Conservation (phyloP, 192 early-diverging fungal species). For the Cladochytrium replicatum region DNA sequence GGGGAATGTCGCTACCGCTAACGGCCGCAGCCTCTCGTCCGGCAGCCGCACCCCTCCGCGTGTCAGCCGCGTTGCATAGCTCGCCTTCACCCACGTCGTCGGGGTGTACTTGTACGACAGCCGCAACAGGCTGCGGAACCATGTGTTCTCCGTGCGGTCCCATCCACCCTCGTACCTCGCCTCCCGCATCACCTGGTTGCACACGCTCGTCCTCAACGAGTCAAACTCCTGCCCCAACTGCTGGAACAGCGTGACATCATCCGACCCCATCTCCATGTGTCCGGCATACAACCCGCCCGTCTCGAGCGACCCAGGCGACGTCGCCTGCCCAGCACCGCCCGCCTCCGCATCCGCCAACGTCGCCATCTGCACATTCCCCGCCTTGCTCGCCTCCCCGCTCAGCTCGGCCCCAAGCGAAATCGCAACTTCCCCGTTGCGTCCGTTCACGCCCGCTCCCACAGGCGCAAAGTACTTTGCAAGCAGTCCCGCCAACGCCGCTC, state of each 20-base stretch:
- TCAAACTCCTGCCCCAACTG: conserved; percentile 25
- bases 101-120: conserved; percentile 14
- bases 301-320: too few species aligned
- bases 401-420: too few species aligned
- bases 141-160: conserved; percentile 17
- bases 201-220: conserved; percentile 10
- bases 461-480: conserved; percentile 19
- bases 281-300: too few species aligned
- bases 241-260: conserved; percentile 14
- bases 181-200: conserved; percentile 21
- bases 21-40: too few species aligned
- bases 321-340: too few species aligned
- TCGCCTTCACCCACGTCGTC: conserved; percentile 17
- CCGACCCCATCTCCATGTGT: too few species aligned
- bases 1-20: too few species aligned
- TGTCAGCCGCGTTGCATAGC: conserved; percentile 23
- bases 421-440: too few species aligned
- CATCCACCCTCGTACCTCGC: conserved; percentile 33
- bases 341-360: too few species aligned
- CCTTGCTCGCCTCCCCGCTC: too few species aligned
- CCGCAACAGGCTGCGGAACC: conserved; percentile 26
- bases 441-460: too few species aligned
- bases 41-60: conserved; percentile 29
- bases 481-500: conserved; percentile 33
- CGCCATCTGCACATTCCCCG: too few species aligned